phyloP scores from a whole-genome alignment of 2,329 filamentous ascomycete species.

The Ophiostoma quercus region DNA sequence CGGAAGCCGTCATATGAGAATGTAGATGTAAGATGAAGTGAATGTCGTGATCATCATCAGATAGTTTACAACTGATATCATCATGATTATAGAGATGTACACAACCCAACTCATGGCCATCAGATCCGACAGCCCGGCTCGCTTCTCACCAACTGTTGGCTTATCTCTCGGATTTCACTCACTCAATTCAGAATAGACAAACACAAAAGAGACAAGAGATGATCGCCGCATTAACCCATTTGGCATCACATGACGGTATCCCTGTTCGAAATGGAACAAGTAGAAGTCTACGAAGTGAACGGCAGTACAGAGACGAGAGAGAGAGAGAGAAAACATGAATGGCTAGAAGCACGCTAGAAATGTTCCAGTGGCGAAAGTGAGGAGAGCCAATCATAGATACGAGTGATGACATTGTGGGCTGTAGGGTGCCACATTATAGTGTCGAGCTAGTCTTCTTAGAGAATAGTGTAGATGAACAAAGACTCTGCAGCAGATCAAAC shows the following conservation, averaged over 20 bases:
- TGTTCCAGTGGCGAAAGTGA: constrained; percentile 25
- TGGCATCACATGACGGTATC: constrained; percentile 1
- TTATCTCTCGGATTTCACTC: too few relatives aligned
- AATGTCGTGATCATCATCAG: too few relatives aligned
- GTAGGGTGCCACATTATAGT: not conserved
- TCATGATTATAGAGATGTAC: too few relatives aligned
- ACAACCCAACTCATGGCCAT: too few relatives aligned
- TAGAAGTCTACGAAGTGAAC: too few relatives aligned
- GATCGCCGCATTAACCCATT: not conserved
- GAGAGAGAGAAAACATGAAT: not conserved
- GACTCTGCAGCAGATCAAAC: constrained; percentile 5
- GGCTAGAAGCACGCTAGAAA: constrained; percentile 40
- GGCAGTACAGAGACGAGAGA: not conserved
- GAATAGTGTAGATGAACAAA: not conserved
- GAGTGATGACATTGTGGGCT: not conserved
- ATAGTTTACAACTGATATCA: too few relatives aligned
- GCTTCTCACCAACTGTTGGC: not conserved
- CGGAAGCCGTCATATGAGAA: too few relatives aligned
- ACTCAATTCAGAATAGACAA: too few relatives aligned
- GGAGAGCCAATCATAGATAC: not conserved
- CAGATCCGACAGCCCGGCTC: not conserved
- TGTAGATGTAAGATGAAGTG: too few relatives aligned
- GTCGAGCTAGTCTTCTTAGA: not conserved
- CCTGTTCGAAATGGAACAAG: not conserved
- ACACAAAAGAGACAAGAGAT: too few relatives aligned